These are phyloP conservation scores for Tagetes patula DNA, from an alignment of 129 eudicot species.

Conservation along the genomic window DNA sequence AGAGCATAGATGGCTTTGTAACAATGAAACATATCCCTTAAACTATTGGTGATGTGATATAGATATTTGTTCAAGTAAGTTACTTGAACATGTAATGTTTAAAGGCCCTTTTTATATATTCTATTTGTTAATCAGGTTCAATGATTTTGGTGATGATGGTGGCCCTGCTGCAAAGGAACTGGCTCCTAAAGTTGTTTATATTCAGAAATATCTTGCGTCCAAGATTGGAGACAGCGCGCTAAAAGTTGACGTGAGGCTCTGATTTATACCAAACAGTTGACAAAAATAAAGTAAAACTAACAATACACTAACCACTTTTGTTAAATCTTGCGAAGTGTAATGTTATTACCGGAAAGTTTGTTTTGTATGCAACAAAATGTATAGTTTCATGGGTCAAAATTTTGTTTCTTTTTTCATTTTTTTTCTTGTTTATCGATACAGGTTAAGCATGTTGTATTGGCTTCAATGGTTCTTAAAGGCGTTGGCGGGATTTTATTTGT, in stretches of 20 bases:
- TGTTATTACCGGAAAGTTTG: neutral
- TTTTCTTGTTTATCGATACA: conserved; percentile 27
- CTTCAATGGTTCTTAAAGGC: conserved; percentile 51
- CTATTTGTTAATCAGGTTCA: conserved; percentile 43
- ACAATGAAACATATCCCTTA: neutral
- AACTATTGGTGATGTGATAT: neutral
- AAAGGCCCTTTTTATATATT: neutral
- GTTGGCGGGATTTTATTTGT: conserved; percentile 74
- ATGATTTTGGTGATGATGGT: conserved; percentile 78
- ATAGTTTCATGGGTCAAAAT: neutral
- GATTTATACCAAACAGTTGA: neutral
- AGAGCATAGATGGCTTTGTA: neutral
- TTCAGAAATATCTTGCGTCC: conserved; percentile 37
- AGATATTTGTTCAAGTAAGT: neutral
- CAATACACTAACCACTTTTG: neutral
- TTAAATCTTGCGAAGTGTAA: neutral
- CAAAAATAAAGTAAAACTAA: neutral
- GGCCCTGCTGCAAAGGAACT: conserved; percentile 63
- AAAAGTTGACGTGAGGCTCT: conserved; percentile 50
- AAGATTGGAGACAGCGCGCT: conserved; percentile 41
- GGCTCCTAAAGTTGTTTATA: conserved; percentile 52
- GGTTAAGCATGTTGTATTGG: conserved; percentile 58
- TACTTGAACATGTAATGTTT: neutral
- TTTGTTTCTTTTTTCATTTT: neutral
- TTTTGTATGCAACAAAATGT: neutral